Evolutionary conservation across 208 protist genomes (phyloP), one percentile per base, ranked within the genome.

Genomic region (Trypanosoma mega): DNA sequence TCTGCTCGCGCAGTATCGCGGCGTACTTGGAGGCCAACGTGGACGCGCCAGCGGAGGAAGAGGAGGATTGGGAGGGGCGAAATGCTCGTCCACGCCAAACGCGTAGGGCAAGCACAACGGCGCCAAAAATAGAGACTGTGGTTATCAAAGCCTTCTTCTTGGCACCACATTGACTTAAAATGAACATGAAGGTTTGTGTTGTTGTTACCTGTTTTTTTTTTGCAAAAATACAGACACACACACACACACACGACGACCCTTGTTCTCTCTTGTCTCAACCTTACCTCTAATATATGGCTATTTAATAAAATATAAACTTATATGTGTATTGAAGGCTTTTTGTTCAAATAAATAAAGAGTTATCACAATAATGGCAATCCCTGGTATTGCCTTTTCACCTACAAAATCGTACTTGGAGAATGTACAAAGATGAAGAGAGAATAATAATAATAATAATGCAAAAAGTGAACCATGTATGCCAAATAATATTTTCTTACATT

Each of bases 1-100:
- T 21, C n/a, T 48, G 9, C 5, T 59, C 36, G 6, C 33, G n/a
- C 37, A 72, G 29, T 30, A 56, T 48, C 23, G 12, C 44, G 6
- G 50, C 21, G 33, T 68, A 71, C 33, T 62, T 65, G 20, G 72
- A 56, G 20, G 58, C 49, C 41, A 66, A 57, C 24, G 29, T 52
- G 4, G 31, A 41, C 12, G 53, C 45, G 31, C 23, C 5, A 26
- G 41, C 47, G 44, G 39, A 49, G 27, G 41, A 63, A 30, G 56
- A 44, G n/a, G n/a, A n/a, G n/a, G n/a, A n/a, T n/a, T 0, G 16
- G 7, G 18, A 0, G 20, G 14, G 0, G 18, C 16, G 21, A 39
- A 1, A n/a, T 18, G 24, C 8, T 14, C 48, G 49, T 36, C 26
- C 31, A 11, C 26, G 33, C 65, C 56, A 72, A n/a, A 54, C 0